Base-by-base conservation (phyloP, 2,329 filamentous ascomycete genomes). In the Fusarium paranaense region DNA sequence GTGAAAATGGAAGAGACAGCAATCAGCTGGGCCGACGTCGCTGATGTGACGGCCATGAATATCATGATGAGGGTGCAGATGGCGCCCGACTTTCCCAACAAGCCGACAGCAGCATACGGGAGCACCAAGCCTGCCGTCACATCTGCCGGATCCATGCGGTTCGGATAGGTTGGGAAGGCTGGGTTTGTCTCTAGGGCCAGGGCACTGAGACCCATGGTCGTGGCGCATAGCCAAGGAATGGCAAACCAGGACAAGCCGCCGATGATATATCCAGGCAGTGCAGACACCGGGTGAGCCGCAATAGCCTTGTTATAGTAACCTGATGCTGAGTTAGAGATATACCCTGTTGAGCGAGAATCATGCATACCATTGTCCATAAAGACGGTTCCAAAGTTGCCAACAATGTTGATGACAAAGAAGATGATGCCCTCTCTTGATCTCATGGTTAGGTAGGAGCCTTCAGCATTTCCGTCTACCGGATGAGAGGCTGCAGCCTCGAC, bases 291-390 rank as follows among this genome's bases (percentile, higher is more conserved):
- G 25, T 91, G 93, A 0, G 95, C 95, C 8, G 95, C 94, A 78
- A 98, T 97, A 18, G 95, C 95, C 83, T 97, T 97, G 87, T 97
- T 97, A 84, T 95, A 97, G 85, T 97, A 97, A 18, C 93, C 92
- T 59, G 37, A 11, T 27, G 9, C 20, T n/a, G 16, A 16, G 35
- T 59, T n/a, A 59, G 57, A 59, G 18, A 30, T 13, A 2, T n/a
- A 14, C 30, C 25, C 18, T 25, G 2, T 32, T 20, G 7, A 16
- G 1, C 8, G 35, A 16, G 37, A 20, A 20, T 9, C 4, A 16
- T 13, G 4, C 57, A 14, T 40, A 59, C 57, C 71, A 74, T 95
- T 95, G 79, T 97, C 95, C 52, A 95, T 87, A 85, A 97, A 97
- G 5, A 97, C 94, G 1, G 93, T 95, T 67, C 89, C 92, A 69